phyloP scores from a whole-genome alignment of 2,329 filamentous ascomycete genomes.

The Curvularia verruculosa region DNA sequence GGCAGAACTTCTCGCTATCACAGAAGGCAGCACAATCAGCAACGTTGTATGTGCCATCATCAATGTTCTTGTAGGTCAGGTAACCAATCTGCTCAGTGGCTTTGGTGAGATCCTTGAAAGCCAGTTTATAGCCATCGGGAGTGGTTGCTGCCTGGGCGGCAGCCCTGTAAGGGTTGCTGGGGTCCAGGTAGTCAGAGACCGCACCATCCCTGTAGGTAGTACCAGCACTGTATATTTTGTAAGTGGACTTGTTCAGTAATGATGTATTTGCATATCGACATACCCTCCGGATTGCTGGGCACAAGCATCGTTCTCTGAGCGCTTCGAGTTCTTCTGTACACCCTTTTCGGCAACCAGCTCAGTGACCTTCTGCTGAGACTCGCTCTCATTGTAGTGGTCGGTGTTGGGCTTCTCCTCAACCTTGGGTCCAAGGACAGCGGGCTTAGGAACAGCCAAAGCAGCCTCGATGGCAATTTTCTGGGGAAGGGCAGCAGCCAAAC shows the following conservation, averaged over 20 bases:
- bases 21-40: constrained; percentile 28
- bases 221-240: background rate
- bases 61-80: constrained; percentile 36
- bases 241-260: background rate
- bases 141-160: constrained; percentile 15
- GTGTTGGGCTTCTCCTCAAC: constrained; percentile 18
- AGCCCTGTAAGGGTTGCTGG: constrained; percentile 12
- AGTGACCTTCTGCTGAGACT: constrained; percentile 18
- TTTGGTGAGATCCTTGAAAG: constrained; percentile 25
- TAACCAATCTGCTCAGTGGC: constrained; percentile 36
- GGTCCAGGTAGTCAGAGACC: constrained; percentile 18
- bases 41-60: constrained; percentile 21
- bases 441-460: constrained; percentile 41
- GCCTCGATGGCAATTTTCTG: constrained; percentile 48
- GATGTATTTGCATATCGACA: constrained; percentile 1
- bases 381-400: constrained; percentile 2
- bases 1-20: constrained; percentile 31
- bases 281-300: constrained; percentile 17
- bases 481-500: constrained; percentile 30
- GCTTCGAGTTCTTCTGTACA: background rate
- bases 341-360: constrained; percentile 16
- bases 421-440: constrained; percentile 35
- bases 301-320: too few relatives aligned
- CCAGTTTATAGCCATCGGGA: constrained; percentile 25
- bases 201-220: background rate